phyloP scores from a whole-genome alignment of 2,329 filamentous ascomycete species.

The Neopestalotiopsis sp. region DNA sequence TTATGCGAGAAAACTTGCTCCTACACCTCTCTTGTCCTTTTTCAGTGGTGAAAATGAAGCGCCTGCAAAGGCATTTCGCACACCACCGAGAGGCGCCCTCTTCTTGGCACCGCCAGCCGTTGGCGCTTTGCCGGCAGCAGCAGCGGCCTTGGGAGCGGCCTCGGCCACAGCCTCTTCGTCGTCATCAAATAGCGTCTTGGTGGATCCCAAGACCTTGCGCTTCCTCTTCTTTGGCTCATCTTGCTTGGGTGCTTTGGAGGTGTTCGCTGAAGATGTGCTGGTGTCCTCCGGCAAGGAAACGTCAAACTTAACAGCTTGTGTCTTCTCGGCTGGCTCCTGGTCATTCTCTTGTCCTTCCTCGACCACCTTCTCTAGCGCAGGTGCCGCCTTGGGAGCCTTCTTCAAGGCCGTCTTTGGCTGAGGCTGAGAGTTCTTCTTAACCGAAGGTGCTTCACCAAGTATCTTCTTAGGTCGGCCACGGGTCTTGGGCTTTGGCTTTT shows the following conservation, averaged over 20 bases:
- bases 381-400: conserved; percentile 33
- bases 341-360: conserved; percentile 39
- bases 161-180: conserved; percentile 62
- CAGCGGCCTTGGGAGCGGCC: conserved; percentile 28
- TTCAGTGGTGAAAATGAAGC: conserved; percentile 74
- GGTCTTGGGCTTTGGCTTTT: conserved; percentile 39
- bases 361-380: conserved; percentile 43
- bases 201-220: conserved; percentile 71
- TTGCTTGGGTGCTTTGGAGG: conserved; percentile 33
- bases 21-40: conserved; percentile 66
- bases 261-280: conserved; percentile 27
- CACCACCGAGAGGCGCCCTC: conserved; percentile 44
- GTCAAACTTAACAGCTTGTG: conserved; percentile 38
- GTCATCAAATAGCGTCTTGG: conserved; percentile 74
- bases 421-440: conserved; percentile 50
- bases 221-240: conserved; percentile 67
- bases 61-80: conserved; percentile 54
- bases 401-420: conserved; percentile 36
- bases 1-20: conserved; percentile 64
- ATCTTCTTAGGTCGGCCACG: conserved; percentile 54
- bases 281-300: conserved; percentile 31
- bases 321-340: conserved; percentile 28
- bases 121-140: conserved; percentile 28
- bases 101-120: conserved; percentile 28
- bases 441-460: conserved; percentile 49